Conservation (phyloP, 192 early-diverging fungal species). For the Coemansia nantahalensis region DNA sequence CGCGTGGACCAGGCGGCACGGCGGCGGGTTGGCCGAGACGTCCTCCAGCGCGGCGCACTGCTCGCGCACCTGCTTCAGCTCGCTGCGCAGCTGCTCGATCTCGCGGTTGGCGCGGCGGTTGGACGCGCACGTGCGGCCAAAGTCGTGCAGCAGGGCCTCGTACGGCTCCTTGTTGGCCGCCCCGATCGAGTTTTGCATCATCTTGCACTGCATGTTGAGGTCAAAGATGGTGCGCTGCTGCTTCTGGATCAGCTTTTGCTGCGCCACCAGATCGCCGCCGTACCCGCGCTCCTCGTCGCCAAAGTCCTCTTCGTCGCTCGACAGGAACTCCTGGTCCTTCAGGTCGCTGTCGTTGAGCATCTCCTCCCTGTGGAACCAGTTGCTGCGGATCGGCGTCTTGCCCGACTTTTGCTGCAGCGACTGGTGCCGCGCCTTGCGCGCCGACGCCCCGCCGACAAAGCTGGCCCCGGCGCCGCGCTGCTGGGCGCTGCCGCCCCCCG, state of each 20-base stretch:
- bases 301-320: conserved; percentile 53
- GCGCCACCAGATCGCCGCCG: conserved; percentile 43
- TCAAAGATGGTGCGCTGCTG: conserved; percentile 51
- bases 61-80: conserved; percentile 13
- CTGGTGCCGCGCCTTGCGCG: conserved; percentile 21
- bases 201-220: conserved; percentile 35
- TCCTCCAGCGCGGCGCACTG: conserved; percentile 13
- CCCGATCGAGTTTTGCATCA: conserved; percentile 27
- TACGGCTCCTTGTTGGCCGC: conserved; percentile 24
- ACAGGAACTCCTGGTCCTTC: conserved; percentile 42
- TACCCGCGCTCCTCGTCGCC: conserved; percentile 27
- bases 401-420: conserved; percentile 16
- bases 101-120: conserved; percentile 43
- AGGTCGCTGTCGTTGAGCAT: conserved; percentile 43
- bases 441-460: conserved; percentile 24
- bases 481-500: conserved; percentile 28
- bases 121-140: conserved; percentile 38
- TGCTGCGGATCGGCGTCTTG: conserved; percentile 44
- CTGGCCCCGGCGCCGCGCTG: conserved; percentile 22
- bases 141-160: conserved; percentile 20
- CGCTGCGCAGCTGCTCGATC: conserved; percentile 18
- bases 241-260: conserved; percentile 51
- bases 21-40: conserved; percentile 12
- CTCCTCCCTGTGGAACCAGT: conserved; percentile 44
- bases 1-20: conserved; percentile 19